Conservation (phyloP, 1,284 basidiomycete genomes). For the Ceraceosorus guamensis region DNA sequence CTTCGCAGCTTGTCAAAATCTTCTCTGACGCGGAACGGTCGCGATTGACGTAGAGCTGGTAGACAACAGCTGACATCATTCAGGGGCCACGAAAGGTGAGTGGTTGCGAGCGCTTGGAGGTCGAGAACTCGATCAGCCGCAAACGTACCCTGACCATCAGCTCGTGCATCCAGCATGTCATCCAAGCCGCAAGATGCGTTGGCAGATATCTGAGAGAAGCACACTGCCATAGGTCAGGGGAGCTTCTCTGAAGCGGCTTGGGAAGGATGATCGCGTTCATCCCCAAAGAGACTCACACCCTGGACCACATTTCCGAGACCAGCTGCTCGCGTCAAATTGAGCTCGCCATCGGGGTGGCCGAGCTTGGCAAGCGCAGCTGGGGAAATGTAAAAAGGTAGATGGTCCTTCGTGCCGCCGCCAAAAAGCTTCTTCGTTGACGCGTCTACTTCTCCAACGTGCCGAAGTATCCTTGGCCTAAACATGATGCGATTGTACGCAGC, state of each 20-base stretch:
- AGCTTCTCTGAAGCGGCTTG: too few relatives aligned
- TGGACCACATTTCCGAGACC: constrained; percentile 69
- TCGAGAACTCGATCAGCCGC: neutral
- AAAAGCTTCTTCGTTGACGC: constrained; percentile 62
- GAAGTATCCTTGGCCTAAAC: constrained; percentile 73
- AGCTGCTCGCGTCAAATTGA: constrained; percentile 73
- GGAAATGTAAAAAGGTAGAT: constrained; percentile 59
- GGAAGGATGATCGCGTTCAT: neutral
- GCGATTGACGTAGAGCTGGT: constrained; percentile 70
- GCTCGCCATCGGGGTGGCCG: constrained; percentile 84
- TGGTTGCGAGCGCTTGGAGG: neutral
- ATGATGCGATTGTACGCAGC: constrained; percentile 70
- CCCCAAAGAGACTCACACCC: constrained; percentile 55
- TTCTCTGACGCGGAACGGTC: constrained; percentile 64
- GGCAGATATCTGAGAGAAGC: constrained; percentile 56
- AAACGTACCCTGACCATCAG: constrained; percentile 56
- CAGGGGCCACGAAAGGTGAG: neutral
- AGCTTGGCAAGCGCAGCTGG: constrained; percentile 82
- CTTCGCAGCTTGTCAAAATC: constrained; percentile 65
- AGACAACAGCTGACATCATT: constrained; percentile 19
- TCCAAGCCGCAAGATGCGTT: constrained; percentile 72
- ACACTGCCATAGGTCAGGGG: too few relatives aligned
- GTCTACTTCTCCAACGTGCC: constrained; percentile 63
- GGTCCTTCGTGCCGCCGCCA: constrained; percentile 2
- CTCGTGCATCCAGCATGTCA: constrained; percentile 60